Percentiles rank a stretch among this genome's conserved stretches.
These are phyloP conservation scores for Yamadazyma philogaea DNA, from an alignment of 805 yeast species.

Conservation along the genomic window DNA sequence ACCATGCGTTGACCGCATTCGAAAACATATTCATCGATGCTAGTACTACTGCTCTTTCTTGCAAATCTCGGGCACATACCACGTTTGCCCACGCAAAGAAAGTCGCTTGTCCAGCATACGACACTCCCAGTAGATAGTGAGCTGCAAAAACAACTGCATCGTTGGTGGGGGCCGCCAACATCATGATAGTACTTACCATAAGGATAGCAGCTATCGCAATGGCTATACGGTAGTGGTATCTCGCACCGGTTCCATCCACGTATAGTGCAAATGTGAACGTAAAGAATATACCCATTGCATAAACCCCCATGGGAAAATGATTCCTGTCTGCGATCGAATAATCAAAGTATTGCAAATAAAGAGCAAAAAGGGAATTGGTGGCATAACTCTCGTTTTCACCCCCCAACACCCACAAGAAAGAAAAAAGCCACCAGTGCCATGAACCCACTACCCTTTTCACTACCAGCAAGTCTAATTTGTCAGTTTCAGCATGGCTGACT, in stretches of 20 bases:
- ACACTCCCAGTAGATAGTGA: constrained; percentile 52
- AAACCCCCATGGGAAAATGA: constrained; percentile 39
- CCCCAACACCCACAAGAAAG: constrained; percentile 34
- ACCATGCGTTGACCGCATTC: constrained; percentile 63
- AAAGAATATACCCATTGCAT: constrained; percentile 32
- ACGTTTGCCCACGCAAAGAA: constrained; percentile 65
- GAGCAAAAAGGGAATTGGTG: constrained; percentile 31
- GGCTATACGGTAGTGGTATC: constrained; percentile 53
- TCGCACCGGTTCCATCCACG: constrained; percentile 27
- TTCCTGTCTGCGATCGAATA: constrained; percentile 30
- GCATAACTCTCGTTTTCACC: constrained; percentile 37
- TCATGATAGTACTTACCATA: constrained; percentile 47
- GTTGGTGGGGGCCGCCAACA: constrained; percentile 39
- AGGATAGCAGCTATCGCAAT: constrained; percentile 40
- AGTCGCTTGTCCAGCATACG: constrained; percentile 59
- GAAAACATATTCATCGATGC: constrained; percentile 68
- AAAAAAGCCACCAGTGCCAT: constrained; percentile 38
- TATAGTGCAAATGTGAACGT: constrained; percentile 28
- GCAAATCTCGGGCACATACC: constrained; percentile 54
- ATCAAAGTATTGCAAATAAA: constrained; percentile 28
- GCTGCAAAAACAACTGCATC: constrained; percentile 46
- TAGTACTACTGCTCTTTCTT: constrained; percentile 61
- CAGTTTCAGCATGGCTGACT: constrained; percentile 27
- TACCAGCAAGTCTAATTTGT: constrained; percentile 30
- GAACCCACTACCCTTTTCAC: constrained; percentile 40